Evolutionary conservation across 139 green algal genomes (phyloP), one percentile per base, ranked within the genome.

Genomic region (Pedinophyceae sp.): DNA sequence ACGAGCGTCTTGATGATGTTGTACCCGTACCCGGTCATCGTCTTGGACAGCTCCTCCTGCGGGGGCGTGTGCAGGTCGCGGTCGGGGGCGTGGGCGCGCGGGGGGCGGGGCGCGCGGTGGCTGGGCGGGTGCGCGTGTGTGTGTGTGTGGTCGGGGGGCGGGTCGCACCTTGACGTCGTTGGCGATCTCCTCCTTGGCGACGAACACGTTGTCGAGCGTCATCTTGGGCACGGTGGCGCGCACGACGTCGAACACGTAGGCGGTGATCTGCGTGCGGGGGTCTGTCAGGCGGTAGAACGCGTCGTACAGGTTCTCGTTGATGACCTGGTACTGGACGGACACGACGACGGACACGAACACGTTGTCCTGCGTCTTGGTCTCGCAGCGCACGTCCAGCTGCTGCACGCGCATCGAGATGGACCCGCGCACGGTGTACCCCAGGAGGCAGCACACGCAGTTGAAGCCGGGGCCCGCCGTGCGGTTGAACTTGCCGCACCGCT

Each of bases 111-210:
- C n/a, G n/a, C n/a, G n/a, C n/a, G n/a, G n/a, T n/a, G n/a, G n/a
- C n/a, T n/a, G n/a, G n/a, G n/a, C n/a, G n/a, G n/a, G n/a, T n/a
- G n/a, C n/a, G n/a, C n/a, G n/a, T n/a, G n/a, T n/a, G n/a, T n/a
- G n/a, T n/a, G n/a, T n/a, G n/a, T n/a, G n/a, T n/a, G n/a, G n/a
- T n/a, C n/a, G n/a, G n/a, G n/a, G n/a, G n/a, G n/a, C n/a, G n/a
- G n/a, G 3, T 20, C 79, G 66, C 30, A 74, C 59, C 68, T 85
- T 84, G 38, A 92, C 77, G 3, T 59, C 55, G 16, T 58, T 28
- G 0, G 86, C 85, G 64, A 95, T 95, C 48, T 91, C 78, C 61
- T 93, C 84, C 70, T 95, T 95, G 48, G 70, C 59, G 40, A 68
- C 47, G 55, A 80, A 84, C 15, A 80, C 72, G 27, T 76, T 59